Evolutionary conservation across 2,329 filamentous ascomycete genomes (phyloP).

Genomic region (Aschersonia sp.): DNA sequence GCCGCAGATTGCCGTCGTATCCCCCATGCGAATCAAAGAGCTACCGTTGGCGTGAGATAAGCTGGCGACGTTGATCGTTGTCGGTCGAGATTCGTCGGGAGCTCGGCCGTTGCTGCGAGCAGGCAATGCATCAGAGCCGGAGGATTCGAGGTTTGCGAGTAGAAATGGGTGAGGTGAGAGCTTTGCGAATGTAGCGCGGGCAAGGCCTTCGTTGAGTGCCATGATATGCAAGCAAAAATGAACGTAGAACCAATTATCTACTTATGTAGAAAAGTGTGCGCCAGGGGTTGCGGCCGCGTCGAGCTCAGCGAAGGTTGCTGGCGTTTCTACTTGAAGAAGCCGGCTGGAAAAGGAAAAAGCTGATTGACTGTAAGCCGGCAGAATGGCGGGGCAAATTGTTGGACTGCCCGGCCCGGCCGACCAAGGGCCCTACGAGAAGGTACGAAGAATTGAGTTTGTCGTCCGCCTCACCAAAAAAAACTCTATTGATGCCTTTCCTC

Average conservation of each 20-base stretch:
- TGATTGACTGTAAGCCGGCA: too few relatives aligned
- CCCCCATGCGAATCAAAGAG: constrained; percentile 73
- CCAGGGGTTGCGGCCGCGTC: background rate
- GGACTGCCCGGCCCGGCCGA: too few relatives aligned
- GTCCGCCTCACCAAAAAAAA: too few relatives aligned
- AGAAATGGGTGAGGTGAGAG: constrained; percentile 83
- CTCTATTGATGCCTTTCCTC: too few relatives aligned
- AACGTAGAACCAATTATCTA: too few relatives aligned
- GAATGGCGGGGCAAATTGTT: too few relatives aligned
- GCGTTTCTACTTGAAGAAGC: too few relatives aligned
- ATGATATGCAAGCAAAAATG: constrained; percentile 5
- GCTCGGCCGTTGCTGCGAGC: constrained; percentile 71
- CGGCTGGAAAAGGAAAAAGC: too few relatives aligned
- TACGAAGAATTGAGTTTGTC: too few relatives aligned
- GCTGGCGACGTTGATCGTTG: constrained; percentile 70
- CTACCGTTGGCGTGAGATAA: constrained; percentile 84
- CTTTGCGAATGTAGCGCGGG: constrained; percentile 67
- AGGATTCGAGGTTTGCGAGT: constrained; percentile 68
- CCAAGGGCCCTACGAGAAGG: too few relatives aligned
- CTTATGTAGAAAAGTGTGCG: background rate
- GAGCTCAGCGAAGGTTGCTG: too few relatives aligned
- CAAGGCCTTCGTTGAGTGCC: constrained; percentile 24
- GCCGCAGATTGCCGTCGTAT: constrained; percentile 90
- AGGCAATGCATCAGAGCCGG: constrained; percentile 29
- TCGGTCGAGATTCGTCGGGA: constrained; percentile 52